Percentiles rank a stretch among this genome's conserved stretches.
Conservation (phyloP, 2,329 filamentous ascomycete genomes). For the Fusarium armeniacum region DNA sequence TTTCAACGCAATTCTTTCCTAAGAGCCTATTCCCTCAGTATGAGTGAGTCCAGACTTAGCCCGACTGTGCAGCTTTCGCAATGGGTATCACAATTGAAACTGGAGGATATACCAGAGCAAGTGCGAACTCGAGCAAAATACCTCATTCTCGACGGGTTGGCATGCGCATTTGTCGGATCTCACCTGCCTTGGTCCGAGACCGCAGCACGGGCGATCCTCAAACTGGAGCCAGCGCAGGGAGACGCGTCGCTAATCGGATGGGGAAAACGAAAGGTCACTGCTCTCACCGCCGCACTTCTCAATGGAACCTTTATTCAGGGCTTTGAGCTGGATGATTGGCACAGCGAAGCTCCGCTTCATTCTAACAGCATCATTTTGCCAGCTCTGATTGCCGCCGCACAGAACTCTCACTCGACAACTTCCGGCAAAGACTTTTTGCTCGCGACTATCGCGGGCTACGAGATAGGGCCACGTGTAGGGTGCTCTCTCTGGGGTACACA, state of each 20-base stretch:
- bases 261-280: constrained; percentile 7
- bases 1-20: too few relatives aligned
- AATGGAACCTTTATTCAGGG: constrained; percentile 19
- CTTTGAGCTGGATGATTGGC: constrained; percentile 20
- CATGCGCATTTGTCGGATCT: constrained; percentile 12
- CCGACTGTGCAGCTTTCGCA: constrained; percentile 10
- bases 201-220: constrained; percentile 8
- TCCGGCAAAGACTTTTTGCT: constrained; percentile 1
- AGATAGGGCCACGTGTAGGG: constrained; percentile 7
- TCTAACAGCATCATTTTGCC: constrained; percentile 13
- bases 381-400: constrained; percentile 7
- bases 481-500: constrained; percentile 13
- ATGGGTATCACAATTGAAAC: constrained; percentile 4
- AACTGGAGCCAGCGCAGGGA: constrained; percentile 9
- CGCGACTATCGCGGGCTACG: constrained; percentile 11
- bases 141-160: constrained; percentile 9
- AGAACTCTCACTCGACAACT: background rate
- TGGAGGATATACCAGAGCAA: background rate
- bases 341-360: constrained; percentile 15
- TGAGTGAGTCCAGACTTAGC: background rate
- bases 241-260: constrained; percentile 4
- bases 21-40: too few relatives aligned
- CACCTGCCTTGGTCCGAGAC: constrained; percentile 13
- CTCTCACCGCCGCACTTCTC: constrained; percentile 10
- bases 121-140: constrained; percentile 5